Percentiles rank a stretch among this genome's conserved stretches.
Evolutionary conservation across 345 rosid genomes (phyloP).

Genomic region (Salix exigua): DNA sequence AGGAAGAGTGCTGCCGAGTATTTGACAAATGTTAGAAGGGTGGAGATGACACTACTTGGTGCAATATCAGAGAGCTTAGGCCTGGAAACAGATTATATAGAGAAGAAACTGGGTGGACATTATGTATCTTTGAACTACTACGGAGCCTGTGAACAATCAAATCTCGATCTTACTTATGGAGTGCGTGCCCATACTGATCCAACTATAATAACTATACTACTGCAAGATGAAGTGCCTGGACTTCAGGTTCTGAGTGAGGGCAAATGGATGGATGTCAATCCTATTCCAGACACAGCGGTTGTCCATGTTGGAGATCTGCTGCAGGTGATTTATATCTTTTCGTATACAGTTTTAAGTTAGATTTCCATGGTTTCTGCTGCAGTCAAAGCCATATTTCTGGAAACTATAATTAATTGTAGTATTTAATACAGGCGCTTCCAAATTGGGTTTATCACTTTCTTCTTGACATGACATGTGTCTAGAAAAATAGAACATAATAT

Average conservation of each 20-base stretch:
- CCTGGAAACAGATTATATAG: background rate
- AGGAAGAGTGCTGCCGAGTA: background rate
- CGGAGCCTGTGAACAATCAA: background rate
- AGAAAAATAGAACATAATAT: too few relatives aligned
- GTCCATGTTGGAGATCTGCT: background rate
- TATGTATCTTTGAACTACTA: background rate
- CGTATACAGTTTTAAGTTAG: background rate
- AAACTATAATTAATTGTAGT: background rate
- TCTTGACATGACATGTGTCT: too few relatives aligned
- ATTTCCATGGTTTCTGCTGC: background rate
- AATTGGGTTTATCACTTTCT: too few relatives aligned
- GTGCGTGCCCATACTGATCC: background rate
- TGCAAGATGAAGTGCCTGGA: background rate
- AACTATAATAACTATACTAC: background rate
- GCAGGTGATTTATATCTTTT: background rate
- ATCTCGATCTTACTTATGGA: background rate
- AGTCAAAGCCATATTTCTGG: background rate
- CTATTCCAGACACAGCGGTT: background rate
- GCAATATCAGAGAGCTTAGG: background rate
- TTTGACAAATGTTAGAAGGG: background rate
- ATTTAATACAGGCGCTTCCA: too few relatives aligned
- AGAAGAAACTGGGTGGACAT: background rate
- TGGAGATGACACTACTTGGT: background rate
- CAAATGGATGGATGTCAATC: background rate
- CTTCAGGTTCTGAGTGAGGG: background rate